Base-by-base conservation (phyloP, 164 flowering plant species). In the Umbilicus rupestris region DNA sequence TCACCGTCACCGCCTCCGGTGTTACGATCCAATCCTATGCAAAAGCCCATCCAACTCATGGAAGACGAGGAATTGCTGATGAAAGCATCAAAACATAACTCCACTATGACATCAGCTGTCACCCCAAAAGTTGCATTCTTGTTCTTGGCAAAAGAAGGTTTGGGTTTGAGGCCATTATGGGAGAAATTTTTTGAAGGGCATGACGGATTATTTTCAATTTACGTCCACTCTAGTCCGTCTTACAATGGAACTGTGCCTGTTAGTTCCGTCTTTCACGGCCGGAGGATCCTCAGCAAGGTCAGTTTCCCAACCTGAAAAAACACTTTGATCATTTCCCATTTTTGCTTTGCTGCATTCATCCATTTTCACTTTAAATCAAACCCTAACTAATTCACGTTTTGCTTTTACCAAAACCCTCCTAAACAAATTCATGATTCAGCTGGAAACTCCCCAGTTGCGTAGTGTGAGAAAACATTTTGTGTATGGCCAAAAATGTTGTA, bases 281-380 rank as follows among this genome's bases (percentile, higher is more conserved):
- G 96, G 64, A 87, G 86, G 47, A 84, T 93, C 45, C 92, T 97
- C 16, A 93, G 98, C 71, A 79, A 93, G 96, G 98, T 93, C 39
- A 59, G 63, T 17, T n/a, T n/a, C n/a, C n/a, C n/a, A n/a, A n/a
- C n/a, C n/a, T n/a, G n/a, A n/a, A n/a, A n/a, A n/a, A n/a, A n/a
- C n/a, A n/a, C n/a, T n/a, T n/a, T n/a, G 37, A 35, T 33, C 29
- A 28, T 60, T 28, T 12, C 8, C 30, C 0, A 16, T n/a, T n/a
- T n/a, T n/a, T n/a, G n/a, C n/a, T n/a, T n/a, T n/a, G n/a, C n/a
- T n/a, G n/a, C n/a, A n/a, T n/a, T n/a, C n/a, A n/a, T n/a, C n/a
- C n/a, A n/a, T n/a, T n/a, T n/a, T n/a, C n/a, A n/a, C n/a, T n/a
- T n/a, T n/a, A n/a, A n/a, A n/a, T n/a, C n/a, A n/a, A n/a, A n/a